Evolutionary conservation across 176 grass and related monocot species (phyloP).

Genomic region (Oryza officinalis): DNA sequence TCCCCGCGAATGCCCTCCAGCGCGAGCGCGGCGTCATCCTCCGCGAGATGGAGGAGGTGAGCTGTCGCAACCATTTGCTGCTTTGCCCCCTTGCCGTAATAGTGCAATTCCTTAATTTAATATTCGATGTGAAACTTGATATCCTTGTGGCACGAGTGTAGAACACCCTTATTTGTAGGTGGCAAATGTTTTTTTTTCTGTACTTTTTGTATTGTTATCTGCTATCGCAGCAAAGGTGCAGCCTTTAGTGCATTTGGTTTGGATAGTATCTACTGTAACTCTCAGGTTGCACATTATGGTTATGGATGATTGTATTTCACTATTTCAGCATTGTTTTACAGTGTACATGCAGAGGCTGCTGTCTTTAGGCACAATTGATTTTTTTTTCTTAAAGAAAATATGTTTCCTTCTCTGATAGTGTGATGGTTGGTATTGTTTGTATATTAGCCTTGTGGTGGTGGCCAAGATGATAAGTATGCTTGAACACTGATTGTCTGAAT

Average conservation of each 20-base stretch:
- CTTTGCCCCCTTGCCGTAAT: neutral
- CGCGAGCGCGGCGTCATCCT: conserved; percentile 93
- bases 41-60: conserved; percentile 98
- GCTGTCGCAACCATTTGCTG: conserved; percentile 22
- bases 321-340: neutral
- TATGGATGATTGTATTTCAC: neutral
- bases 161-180: neutral
- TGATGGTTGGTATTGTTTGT: conserved; percentile 3
- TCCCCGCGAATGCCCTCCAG: conserved; percentile 68
- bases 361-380: neutral
- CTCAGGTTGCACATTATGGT: neutral
- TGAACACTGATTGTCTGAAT: neutral
- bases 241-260: neutral
- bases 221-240: neutral
- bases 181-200: neutral
- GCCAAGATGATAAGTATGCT: neutral
- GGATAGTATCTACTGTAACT: neutral
- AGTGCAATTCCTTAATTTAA: neutral
- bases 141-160: neutral
- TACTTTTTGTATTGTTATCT: neutral
- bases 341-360: neutral
- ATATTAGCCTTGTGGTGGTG: conserved; percentile 1
- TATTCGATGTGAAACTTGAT: neutral
- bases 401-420: neutral
- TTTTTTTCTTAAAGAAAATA: neutral